Evolutionary conservation across 2,329 filamentous ascomycete species (phyloP), one percentile per base, ranked within the genome.

Genomic region (Penicillium sp.): DNA sequence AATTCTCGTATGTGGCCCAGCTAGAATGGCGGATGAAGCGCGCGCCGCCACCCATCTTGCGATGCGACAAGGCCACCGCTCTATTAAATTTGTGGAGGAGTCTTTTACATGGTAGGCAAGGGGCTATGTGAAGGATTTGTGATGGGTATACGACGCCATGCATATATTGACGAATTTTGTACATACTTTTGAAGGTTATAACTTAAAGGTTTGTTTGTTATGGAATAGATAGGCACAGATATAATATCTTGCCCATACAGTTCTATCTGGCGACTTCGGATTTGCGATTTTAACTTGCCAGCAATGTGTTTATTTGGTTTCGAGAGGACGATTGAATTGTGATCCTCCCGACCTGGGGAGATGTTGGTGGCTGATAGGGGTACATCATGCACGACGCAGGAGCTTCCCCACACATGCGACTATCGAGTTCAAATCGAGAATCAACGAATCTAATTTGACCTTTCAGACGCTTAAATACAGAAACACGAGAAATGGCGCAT

Each of bases 81-180:
- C 68, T 0, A 64, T 80, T 10, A 72, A 75, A 47, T 80, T 80
- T 61, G 73, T 78, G 37, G 78, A 81, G 58, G 78, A 81, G 59
- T 75, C 73, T 12, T 80, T 79, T 58, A 73, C 56, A 28, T 73
- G 70, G 70, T 72, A 59, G 46, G 17, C 19, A 26, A 51, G 19
- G 22, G 30, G 35, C 30, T n/a, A 33, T 9, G 14, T 25, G 8
- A 14, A 28, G 4, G 22, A 19, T 26, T 40, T 52, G 17, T 59
- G 57, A 46, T 40, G n/a, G 17, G 26, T 51, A 31, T 35, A 19
- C 19, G 10, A 38, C 7, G 16, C 19, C 22, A 46, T 41, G 33
- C 14, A 52, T 30, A 33, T 31, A 37, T 14, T 33, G 28, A 31
- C 11, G 5, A 40, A 7, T 12, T 37, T 11, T 44, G 31, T 22